Evolutionary conservation across 2,329 filamentous ascomycete species (phyloP).

Genomic region (Beauveria pseudobassiana): DNA sequence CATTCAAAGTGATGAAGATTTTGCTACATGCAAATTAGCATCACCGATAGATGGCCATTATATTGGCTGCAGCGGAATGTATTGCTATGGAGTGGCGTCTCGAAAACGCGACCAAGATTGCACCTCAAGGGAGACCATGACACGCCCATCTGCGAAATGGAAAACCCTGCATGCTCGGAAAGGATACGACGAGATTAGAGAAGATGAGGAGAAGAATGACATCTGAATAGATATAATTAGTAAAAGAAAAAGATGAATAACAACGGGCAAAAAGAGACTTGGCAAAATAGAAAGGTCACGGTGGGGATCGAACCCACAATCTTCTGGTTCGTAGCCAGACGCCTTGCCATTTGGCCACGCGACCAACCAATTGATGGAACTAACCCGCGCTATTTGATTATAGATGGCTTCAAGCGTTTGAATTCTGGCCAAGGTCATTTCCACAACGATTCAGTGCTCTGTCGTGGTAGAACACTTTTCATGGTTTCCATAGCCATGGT

Average conservation of each 20-base stretch:
- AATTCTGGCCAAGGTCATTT: too few species aligned
- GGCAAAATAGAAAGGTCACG: constrained; percentile 7
- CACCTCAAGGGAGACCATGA: background rate
- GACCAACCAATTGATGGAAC: background rate
- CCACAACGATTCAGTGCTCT: too few species aligned
- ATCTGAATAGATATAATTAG: too few species aligned
- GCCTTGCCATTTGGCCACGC: constrained; percentile 13
- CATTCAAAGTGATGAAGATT: background rate
- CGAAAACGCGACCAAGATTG: background rate
- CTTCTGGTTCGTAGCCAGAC: constrained; percentile 13
- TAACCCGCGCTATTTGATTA: background rate
- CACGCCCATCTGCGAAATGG: too few species aligned
- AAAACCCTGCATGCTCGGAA: too few species aligned
- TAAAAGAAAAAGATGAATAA: background rate
- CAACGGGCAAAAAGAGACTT: too few species aligned
- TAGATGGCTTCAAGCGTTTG: background rate
- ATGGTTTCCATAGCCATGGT: too few species aligned
- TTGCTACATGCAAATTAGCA: background rate
- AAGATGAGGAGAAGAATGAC: background rate
- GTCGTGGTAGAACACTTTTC: too few species aligned
- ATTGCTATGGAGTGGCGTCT: constrained; percentile 7
- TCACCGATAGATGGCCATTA: background rate
- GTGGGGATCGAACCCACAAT: constrained; percentile 13
- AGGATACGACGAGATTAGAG: background rate
- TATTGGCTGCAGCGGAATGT: constrained; percentile 4